Percentiles rank a stretch among this genome's conserved stretches.
Conservation (phyloP, 2,329 filamentous ascomycete genomes). For the Penicillium verrucosum region DNA sequence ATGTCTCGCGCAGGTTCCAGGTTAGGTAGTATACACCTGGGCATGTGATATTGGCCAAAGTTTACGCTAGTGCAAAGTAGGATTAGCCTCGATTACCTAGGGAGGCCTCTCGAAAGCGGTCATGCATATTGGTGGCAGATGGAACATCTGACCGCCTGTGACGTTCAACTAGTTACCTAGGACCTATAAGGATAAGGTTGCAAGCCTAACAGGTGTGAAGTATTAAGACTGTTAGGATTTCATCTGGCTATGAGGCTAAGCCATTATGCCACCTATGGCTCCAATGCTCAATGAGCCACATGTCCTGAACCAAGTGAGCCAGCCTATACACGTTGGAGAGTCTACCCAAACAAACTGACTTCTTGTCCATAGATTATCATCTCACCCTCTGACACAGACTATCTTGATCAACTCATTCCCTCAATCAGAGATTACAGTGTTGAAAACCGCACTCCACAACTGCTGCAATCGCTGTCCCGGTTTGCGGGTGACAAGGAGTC, state of each 20-base stretch:
- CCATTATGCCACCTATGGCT: conserved; percentile 18
- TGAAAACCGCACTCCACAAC: conserved; percentile 66
- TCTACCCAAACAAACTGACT: conserved; percentile 9
- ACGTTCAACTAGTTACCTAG: not conserved
- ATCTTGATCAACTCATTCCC: conserved; percentile 91
- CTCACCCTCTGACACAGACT: conserved; percentile 86
- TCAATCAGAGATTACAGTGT: conserved; percentile 85
- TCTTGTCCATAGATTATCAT: conserved; percentile 70
- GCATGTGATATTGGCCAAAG: not conserved
- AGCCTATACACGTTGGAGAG: conserved; percentile 16
- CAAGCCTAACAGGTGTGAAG: not conserved
- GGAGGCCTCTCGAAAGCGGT: not conserved
- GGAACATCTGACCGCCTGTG: not conserved
- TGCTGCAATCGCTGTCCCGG: conserved; percentile 73
- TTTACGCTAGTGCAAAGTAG: not conserved
- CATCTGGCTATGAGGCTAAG: conserved; percentile 3
- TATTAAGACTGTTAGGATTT: not conserved
- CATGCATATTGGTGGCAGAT: not conserved
- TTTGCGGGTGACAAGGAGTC: conserved; percentile 83
- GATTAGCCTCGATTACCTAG: not conserved
- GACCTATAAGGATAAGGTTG: not conserved
- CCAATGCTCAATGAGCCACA: conserved; percentile 19
- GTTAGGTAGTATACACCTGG: not conserved
- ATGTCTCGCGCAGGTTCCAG: not conserved
- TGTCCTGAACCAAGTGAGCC: conserved; percentile 22